phyloP scores from a whole-genome alignment of 306 rosid species.

The Cucumis cinereus region DNA sequence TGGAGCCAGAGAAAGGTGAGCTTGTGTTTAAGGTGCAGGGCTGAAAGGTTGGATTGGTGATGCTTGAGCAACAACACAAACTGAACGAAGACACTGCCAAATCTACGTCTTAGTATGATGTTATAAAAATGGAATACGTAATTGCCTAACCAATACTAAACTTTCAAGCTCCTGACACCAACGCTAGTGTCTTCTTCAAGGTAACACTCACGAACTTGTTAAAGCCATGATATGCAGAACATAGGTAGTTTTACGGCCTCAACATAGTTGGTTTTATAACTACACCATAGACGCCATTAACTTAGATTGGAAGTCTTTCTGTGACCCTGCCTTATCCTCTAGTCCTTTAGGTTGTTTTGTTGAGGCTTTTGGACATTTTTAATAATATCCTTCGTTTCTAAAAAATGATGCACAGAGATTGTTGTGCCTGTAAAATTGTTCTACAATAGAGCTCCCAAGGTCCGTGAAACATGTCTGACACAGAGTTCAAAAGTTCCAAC shows the following conservation, averaged over 20 bases:
- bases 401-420: too few relatives aligned
- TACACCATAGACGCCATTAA: too few relatives aligned
- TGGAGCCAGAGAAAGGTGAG: background rate
- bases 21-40: background rate
- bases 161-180: background rate
- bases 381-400: too few relatives aligned
- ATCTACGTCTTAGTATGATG: background rate
- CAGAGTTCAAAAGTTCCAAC: background rate
- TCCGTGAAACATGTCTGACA: background rate
- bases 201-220: background rate
- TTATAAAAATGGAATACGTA: background rate
- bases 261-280: too few relatives aligned
- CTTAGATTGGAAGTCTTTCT: too few relatives aligned
- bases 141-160: background rate
- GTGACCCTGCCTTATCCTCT: too few relatives aligned
- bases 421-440: background rate
- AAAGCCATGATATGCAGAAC: background rate
- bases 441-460: background rate
- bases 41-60: background rate
- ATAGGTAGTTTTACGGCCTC: too few relatives aligned
- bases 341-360: too few relatives aligned
- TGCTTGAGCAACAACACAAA: background rate
- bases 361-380: too few relatives aligned
- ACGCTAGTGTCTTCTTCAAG: background rate
- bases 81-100: background rate